These are phyloP conservation scores for Aspergillus pseudoglaucus DNA, from an alignment of 2,329 filamentous ascomycete species.

Conservation along the genomic window DNA sequence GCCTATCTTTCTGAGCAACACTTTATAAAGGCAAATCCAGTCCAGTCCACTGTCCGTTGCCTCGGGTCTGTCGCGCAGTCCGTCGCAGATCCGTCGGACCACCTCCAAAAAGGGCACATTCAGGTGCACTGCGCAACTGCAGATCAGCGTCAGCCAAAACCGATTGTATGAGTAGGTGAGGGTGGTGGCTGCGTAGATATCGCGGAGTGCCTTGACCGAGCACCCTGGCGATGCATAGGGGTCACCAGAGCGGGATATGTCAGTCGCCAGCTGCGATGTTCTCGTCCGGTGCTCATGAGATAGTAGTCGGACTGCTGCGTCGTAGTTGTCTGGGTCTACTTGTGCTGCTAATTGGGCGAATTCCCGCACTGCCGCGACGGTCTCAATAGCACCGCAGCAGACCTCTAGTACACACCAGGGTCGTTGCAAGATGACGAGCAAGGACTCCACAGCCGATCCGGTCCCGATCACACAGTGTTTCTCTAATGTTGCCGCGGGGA, in stretches of 20 bases:
- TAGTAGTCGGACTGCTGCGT: conserved; percentile 6
- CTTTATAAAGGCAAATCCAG: background rate
- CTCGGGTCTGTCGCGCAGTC: background rate
- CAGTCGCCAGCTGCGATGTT: background rate
- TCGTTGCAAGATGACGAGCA: conserved; percentile 12
- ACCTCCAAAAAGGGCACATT: conserved; percentile 6
- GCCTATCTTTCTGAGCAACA: background rate
- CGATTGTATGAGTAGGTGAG: conserved; percentile 8
- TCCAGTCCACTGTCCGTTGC: background rate
- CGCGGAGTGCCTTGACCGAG: background rate
- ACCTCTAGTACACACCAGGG: conserved; percentile 16
- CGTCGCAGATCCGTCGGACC: background rate
- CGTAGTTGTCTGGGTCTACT: conserved; percentile 5
- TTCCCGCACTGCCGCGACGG: conserved; percentile 2
- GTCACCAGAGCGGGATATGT: background rate
- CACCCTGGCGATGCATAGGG: background rate
- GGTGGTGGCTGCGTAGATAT: conserved; percentile 6
- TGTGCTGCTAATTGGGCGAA: conserved; percentile 5
- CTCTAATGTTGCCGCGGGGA: conserved; percentile 7
- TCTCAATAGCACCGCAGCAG: conserved; percentile 9
- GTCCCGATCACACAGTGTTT: conserved; percentile 12
- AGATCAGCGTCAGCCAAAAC: conserved; percentile 12
- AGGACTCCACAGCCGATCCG: conserved; percentile 4
- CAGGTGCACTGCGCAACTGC: conserved; percentile 8
- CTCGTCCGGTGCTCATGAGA: conserved; percentile 5